Evolutionary conservation across 768 basidiomycete species (phyloP).

Genomic region (Pleurotus salmoneostramineus): DNA sequence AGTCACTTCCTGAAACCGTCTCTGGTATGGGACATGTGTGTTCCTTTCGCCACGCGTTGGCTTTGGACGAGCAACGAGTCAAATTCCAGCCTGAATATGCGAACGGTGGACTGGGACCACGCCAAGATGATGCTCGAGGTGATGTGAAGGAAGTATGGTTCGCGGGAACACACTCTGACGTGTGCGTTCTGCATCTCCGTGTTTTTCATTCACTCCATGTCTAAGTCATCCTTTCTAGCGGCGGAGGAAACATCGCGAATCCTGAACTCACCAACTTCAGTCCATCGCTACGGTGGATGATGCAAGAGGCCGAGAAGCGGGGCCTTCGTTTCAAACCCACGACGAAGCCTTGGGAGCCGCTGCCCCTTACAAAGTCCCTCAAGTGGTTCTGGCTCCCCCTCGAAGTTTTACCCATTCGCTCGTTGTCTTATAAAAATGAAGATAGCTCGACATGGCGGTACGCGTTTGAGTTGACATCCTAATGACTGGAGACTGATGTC

Average conservation of each 20-base stretch:
- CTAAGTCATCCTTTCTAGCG: too few species aligned
- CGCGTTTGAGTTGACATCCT: too few species aligned
- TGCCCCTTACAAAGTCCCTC: too few species aligned
- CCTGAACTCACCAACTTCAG: background rate
- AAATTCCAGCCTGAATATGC: slow-evolving; percentile 25
- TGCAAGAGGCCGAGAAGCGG: slow-evolving; percentile 10
- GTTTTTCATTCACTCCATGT: too few species aligned
- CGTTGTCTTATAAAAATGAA: too few species aligned
- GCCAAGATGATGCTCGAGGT: background rate
- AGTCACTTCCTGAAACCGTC: slow-evolving; percentile 25
- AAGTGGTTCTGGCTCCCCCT: too few species aligned
- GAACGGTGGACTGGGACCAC: slow-evolving; percentile 24
- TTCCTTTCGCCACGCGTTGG: slow-evolving; percentile 41
- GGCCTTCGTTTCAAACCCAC: slow-evolving; percentile 6
- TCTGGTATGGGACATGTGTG: slow-evolving; percentile 27
- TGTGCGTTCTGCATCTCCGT: too few species aligned
- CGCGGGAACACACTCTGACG: slow-evolving; percentile 23
- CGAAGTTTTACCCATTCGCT: too few species aligned
- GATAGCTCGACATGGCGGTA: too few species aligned
- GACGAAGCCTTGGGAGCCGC: too few species aligned
- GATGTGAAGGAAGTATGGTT: slow-evolving; percentile 29
- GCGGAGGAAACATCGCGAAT: background rate
- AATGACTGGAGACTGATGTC: too few species aligned
- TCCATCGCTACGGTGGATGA: slow-evolving; percentile 12
- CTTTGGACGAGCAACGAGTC: slow-evolving; percentile 42